phyloP scores from a whole-genome alignment of 2,329 filamentous ascomycete genomes.

The Pseudocercospora fijiensis region DNA sequence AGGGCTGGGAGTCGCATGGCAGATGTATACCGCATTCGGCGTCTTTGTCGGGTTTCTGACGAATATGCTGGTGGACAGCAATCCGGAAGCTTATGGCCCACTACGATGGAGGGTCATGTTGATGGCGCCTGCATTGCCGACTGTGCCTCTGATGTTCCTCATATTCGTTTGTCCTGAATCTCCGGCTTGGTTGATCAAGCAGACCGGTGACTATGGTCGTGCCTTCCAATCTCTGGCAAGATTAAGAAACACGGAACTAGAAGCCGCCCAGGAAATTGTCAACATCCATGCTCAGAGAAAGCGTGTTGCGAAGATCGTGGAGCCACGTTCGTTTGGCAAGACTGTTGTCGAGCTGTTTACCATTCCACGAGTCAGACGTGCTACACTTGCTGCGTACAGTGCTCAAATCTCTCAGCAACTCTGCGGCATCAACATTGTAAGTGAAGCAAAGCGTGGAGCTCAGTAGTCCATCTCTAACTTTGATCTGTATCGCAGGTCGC shows the following conservation, averaged over 20 bases:
- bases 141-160: slow-evolving; percentile 55
- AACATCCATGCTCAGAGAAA: slow-evolving; percentile 26
- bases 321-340: slow-evolving; percentile 40
- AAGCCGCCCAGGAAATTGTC: slow-evolving; percentile 38
- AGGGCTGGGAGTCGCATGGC: slow-evolving; percentile 36
- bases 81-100: slow-evolving; percentile 53
- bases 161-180: slow-evolving; percentile 52
- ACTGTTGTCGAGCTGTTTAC: slow-evolving; percentile 38
- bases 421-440: slow-evolving; percentile 32
- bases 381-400: slow-evolving; percentile 36
- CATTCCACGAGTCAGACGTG: slow-evolving; percentile 49
- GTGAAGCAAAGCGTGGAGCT: neutral
- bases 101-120: slow-evolving; percentile 63
- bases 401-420: slow-evolving; percentile 39
- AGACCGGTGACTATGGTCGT: slow-evolving; percentile 24
- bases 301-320: slow-evolving; percentile 37
- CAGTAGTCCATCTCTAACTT: neutral
- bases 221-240: slow-evolving; percentile 49
- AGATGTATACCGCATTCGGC: slow-evolving; percentile 55
- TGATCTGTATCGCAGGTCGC: slow-evolving; percentile 23
- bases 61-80: slow-evolving; percentile 47
- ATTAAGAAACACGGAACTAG: slow-evolving; percentile 31
- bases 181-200: slow-evolving; percentile 33
- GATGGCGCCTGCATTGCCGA: slow-evolving; percentile 64
- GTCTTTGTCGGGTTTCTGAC: slow-evolving; percentile 63